These are phyloP conservation scores for Climacium dendroides DNA, from an alignment of 225 moss, liverwort and hornwort species.

Conservation along the genomic window DNA sequence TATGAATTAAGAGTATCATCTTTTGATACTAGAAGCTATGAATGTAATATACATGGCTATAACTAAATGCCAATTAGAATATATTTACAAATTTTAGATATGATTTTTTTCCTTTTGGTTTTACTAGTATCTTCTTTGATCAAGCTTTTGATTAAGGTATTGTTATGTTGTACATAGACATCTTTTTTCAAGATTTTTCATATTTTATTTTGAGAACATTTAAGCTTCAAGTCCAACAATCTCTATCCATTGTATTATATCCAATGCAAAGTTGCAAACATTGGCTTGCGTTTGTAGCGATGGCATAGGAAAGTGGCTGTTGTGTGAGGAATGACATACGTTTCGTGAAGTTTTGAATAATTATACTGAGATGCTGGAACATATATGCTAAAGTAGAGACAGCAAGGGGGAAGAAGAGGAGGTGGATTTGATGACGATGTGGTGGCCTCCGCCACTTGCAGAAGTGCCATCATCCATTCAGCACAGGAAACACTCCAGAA, in stretches of 20 bases:
- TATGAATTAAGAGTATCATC: too few relatives aligned
- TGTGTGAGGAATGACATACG: not conserved
- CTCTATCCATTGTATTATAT: too few relatives aligned
- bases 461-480: not conserved
- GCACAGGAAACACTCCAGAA: too few relatives aligned
- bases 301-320: not conserved
- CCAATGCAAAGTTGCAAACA: too few relatives aligned
- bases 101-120: not conserved
- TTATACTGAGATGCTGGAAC: too few relatives aligned
- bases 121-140: not conserved
- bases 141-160: too few relatives aligned
- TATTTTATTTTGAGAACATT: too few relatives aligned
- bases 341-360: not conserved
- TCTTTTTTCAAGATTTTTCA: too few relatives aligned
- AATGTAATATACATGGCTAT: not conserved
- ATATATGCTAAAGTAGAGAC: too few relatives aligned
- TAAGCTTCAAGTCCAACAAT: not conserved
- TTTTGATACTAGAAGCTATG: too few relatives aligned
- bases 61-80: not conserved
- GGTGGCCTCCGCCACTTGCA: not conserved
- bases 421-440: too few relatives aligned
- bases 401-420: too few relatives aligned
- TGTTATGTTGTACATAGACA: fast-evolving
- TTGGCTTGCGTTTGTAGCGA: not conserved
- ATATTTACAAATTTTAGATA: not conserved